Evolutionary conservation across 331 rosid genomes (phyloP).

Genomic region (Saraca asoca): DNA sequence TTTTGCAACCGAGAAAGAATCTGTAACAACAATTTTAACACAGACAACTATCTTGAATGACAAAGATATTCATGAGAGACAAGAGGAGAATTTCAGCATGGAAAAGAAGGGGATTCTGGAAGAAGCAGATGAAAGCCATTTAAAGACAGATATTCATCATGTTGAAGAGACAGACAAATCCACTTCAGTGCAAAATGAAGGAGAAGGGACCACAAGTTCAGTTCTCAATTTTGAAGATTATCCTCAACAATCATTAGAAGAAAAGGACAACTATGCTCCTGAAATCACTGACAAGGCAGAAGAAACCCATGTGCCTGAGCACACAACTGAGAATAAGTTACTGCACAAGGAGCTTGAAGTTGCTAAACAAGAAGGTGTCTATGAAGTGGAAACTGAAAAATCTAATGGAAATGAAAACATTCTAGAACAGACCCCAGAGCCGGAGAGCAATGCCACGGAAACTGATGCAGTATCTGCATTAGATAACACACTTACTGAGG

Average conservation of each 20-base stretch:
- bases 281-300: conserved; percentile 6
- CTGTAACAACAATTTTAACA: not conserved
- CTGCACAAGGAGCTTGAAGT: conserved; percentile 6
- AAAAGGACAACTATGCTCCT: not conserved
- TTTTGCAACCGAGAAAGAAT: conserved; percentile 18
- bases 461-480: not conserved
- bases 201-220: conserved; percentile 2
- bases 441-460: not conserved
- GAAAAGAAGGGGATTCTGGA: conserved; percentile 9
- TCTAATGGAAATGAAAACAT: conserved; percentile 1
- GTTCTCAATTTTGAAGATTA: not conserved
- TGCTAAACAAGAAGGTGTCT: conserved; percentile 16
- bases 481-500: no score
- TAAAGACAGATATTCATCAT: not conserved
- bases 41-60: not conserved
- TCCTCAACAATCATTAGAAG: not conserved
- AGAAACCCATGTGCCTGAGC: not conserved
- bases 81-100: conserved; percentile 15
- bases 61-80: conserved; percentile 6
- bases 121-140: conserved; percentile 24
- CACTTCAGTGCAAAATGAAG: not conserved
- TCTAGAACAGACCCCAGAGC: not conserved
- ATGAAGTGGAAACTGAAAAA: conserved; percentile 17
- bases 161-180: not conserved
- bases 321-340: not conserved